These are phyloP conservation scores for Teunomyces cretensis DNA, from an alignment of 805 yeast species.

Conservation along the genomic window DNA sequence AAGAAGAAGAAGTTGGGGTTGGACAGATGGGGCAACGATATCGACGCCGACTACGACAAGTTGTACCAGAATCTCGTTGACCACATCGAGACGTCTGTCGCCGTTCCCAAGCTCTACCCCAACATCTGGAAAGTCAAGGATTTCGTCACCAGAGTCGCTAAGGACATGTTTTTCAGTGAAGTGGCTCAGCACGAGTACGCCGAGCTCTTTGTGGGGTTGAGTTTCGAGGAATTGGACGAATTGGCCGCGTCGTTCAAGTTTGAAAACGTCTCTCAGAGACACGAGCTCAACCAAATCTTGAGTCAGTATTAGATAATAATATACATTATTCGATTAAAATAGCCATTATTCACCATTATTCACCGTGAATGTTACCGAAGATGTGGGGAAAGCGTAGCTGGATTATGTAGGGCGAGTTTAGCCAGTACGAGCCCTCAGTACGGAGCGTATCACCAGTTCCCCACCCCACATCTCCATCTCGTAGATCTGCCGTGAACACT, in stretches of 20 bases:
- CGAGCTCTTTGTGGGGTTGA: slow-evolving; percentile 39
- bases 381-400: too few species aligned
- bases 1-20: slow-evolving; percentile 47
- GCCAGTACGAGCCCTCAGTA: too few species aligned
- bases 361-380: too few species aligned
- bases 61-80: slow-evolving; percentile 35
- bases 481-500: too few species aligned
- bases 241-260: slow-evolving; percentile 52
- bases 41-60: slow-evolving; percentile 37
- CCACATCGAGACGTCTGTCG: slow-evolving; percentile 31
- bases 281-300: slow-evolving; percentile 38
- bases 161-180: slow-evolving; percentile 46
- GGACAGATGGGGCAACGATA: slow-evolving; percentile 52
- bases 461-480: too few species aligned
- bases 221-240: slow-evolving; percentile 48
- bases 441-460: too few species aligned
- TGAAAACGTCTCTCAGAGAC: slow-evolving; percentile 44
- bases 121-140: slow-evolving; percentile 35
- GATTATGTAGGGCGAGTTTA: too few species aligned
- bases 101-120: slow-evolving; percentile 47
- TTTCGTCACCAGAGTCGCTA: slow-evolving; percentile 38
- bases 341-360: too few species aligned
- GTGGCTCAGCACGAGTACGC: slow-evolving; percentile 47
- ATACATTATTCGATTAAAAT: slow-evolving; percentile 2
- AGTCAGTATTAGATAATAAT: slow-evolving; percentile 15